Conservation (phyloP, 805 yeast genomes). For the Yamadazyma ubonensis region DNA sequence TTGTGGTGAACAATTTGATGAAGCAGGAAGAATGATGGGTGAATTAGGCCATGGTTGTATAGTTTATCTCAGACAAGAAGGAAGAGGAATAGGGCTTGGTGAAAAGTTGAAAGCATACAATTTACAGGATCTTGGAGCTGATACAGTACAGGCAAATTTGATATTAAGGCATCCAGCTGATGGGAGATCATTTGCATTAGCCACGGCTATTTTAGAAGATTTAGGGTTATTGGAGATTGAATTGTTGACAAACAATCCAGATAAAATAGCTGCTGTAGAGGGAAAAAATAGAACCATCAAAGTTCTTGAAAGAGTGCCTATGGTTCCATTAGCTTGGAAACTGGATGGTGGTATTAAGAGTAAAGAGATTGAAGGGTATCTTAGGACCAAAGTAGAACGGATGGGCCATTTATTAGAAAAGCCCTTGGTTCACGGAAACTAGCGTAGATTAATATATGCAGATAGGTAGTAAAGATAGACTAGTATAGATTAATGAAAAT, state of each 20-base stretch:
- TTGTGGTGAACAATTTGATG: conserved; percentile 98
- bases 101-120: conserved; percentile 96
- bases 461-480: background rate
- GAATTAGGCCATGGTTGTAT: conserved; percentile 86
- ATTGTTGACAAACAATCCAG: conserved; percentile 92
- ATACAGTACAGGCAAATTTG: conserved; percentile 94
- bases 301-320: conserved; percentile 89
- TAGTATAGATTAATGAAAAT: too few relatives aligned
- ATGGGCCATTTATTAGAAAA: conserved; percentile 85
- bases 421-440: conserved; percentile 7
- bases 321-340: conserved; percentile 94
- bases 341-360: conserved; percentile 63
- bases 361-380: conserved; percentile 86
- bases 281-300: conserved; percentile 71
- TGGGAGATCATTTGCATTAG: conserved; percentile 89
- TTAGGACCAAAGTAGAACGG: conserved; percentile 90
- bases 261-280: conserved; percentile 91
- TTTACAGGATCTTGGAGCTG: conserved; percentile 96
- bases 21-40: conserved; percentile 94
- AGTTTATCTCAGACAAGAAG: conserved; percentile 95
- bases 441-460: background rate
- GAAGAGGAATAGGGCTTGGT: conserved; percentile 98
- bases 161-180: conserved; percentile 96
- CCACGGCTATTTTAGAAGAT: conserved; percentile 89
- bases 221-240: conserved; percentile 71